phyloP scores from a whole-genome alignment of 225 moss, liverwort and hornwort species.

The Anthoceros angustus region DNA sequence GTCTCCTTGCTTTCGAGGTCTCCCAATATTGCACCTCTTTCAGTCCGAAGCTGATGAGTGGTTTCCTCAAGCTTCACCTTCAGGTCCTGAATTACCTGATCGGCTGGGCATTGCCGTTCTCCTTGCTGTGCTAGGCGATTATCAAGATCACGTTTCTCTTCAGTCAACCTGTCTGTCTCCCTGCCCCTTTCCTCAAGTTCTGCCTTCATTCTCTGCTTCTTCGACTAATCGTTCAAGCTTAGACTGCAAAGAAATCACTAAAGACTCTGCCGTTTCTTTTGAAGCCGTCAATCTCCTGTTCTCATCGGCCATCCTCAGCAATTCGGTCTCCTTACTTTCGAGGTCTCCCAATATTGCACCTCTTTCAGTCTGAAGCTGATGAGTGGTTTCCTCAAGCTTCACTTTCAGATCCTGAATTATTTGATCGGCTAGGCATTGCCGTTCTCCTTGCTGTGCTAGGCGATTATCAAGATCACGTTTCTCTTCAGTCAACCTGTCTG shows the following conservation, averaged over 20 bases:
- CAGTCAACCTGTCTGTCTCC: background rate
- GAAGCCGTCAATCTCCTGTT: background rate
- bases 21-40: background rate
- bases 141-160: background rate
- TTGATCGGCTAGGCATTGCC: background rate
- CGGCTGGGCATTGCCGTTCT: background rate
- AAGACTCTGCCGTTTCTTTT: background rate
- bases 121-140: background rate
- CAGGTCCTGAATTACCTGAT: background rate
- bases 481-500: background rate
- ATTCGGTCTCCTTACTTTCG: background rate
- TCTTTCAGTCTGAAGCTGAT: background rate
- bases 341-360: background rate
- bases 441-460: background rate
- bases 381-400: slow-evolving; percentile 1
- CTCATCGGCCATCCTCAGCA: background rate
- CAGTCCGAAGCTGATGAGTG: background rate
- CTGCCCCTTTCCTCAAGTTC: background rate
- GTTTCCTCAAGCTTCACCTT: background rate
- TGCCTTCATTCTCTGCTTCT: background rate
- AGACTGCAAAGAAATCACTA: background rate
- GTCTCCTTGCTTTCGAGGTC: background rate
- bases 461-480: background rate
- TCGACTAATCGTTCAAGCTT: background rate
- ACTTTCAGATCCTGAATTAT: background rate